Conservation (phyloP, 139 green algal species). For the Zygnema circumcarinatum region DNA sequence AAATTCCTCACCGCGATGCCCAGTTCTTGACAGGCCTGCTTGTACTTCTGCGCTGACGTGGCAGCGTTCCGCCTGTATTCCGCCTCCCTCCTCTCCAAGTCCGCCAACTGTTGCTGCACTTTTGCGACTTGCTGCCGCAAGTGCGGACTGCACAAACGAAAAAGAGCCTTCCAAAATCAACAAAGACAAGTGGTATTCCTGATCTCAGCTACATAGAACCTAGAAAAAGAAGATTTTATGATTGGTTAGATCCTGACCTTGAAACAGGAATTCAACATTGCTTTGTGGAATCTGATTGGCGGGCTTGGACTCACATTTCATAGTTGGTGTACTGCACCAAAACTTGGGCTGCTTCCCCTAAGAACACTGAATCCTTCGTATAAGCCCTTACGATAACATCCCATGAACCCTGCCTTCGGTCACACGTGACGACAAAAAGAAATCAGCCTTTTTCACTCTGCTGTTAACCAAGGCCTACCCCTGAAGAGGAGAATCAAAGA, state of each 20-base stretch:
- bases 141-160: slow-evolving; percentile 29
- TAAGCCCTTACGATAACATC: slow-evolving; percentile 55
- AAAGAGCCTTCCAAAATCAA: too few species aligned
- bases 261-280: too few species aligned
- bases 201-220: too few species aligned
- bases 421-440: too few species aligned
- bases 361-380: slow-evolving; percentile 38
- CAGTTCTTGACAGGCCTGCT: slow-evolving; percentile 45
- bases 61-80: slow-evolving; percentile 51
- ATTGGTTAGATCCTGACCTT: too few species aligned
- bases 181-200: too few species aligned
- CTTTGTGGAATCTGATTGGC: too few species aligned
- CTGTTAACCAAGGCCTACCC: too few species aligned
- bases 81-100: slow-evolving; percentile 35
- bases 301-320: slow-evolving; percentile 50
- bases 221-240: too few species aligned
- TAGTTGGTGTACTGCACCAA: slow-evolving; percentile 58
- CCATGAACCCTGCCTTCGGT: slow-evolving; percentile 44
- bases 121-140: slow-evolving; percentile 35
- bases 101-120: slow-evolving; percentile 42
- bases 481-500: too few species aligned
- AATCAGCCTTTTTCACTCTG: too few species aligned
- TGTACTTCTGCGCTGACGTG: slow-evolving; percentile 43
- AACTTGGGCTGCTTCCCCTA: slow-evolving; percentile 48
- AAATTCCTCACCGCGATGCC: slow-evolving; percentile 42